Conservation (phyloP, 2,329 filamentous ascomycete species). For the Beauveria scarabaeidicola region DNA sequence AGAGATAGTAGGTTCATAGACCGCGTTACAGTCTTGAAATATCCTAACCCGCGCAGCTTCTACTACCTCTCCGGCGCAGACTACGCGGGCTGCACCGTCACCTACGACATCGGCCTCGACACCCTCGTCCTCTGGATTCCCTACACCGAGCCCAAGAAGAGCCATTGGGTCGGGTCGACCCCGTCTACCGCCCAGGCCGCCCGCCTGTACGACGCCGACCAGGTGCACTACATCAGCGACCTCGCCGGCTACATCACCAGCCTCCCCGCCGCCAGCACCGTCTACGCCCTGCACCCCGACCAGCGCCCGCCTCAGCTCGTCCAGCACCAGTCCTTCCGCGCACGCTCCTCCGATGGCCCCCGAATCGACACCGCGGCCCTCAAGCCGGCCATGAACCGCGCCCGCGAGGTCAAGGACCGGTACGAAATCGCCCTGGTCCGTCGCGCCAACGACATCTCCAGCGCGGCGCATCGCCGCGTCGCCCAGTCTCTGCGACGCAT, state of each 20-base stretch:
- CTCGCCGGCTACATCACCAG: conserved; percentile 37
- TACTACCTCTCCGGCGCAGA: conserved; percentile 49
- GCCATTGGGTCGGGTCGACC: conserved; percentile 56
- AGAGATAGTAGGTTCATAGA: conserved; percentile 42
- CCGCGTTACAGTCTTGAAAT: neutral
- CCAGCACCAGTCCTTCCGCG: conserved; percentile 23
- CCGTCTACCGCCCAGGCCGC: conserved; percentile 54
- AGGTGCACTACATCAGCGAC: conserved; percentile 53
- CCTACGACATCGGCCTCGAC: conserved; percentile 51
- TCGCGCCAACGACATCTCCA: conserved; percentile 72
- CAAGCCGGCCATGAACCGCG: conserved; percentile 65
- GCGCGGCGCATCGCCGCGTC: conserved; percentile 66
- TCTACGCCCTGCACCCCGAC: conserved; percentile 39
- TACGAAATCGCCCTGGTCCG: conserved; percentile 79
- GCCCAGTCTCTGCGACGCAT: conserved; percentile 55
- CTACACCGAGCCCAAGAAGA: conserved; percentile 50
- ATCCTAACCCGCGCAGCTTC: conserved; percentile 33
- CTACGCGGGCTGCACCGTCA: conserved; percentile 46
- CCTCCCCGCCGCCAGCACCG: conserved; percentile 31
- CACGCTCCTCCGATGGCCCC: conserved; percentile 25
- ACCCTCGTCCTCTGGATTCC: conserved; percentile 66
- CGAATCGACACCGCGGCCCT: conserved; percentile 45
- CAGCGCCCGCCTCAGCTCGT: conserved; percentile 27
- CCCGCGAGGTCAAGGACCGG: conserved; percentile 74
- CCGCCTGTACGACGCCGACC: conserved; percentile 58